Conservation (phyloP, 768 basidiomycete genomes). For the Agaricus blazei region DNA sequence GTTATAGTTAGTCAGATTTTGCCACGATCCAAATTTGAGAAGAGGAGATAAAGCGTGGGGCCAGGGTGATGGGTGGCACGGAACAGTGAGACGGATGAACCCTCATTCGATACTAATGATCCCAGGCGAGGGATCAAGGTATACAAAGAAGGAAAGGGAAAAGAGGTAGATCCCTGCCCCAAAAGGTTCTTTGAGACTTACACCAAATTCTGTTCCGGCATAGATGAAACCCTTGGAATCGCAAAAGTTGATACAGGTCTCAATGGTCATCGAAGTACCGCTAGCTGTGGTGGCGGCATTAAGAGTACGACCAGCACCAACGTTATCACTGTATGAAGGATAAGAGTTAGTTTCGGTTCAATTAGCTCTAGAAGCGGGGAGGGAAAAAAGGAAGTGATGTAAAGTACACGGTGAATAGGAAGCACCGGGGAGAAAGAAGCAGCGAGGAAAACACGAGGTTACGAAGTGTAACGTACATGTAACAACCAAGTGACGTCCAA, state of each 20-base stretch:
- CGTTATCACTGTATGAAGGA: constrained; percentile 41
- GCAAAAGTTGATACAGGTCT: constrained; percentile 45
- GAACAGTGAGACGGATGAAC: not conserved
- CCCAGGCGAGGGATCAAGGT: not conserved
- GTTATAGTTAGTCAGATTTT: not conserved
- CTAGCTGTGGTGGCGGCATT: constrained; percentile 39
- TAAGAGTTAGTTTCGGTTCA: not conserved
- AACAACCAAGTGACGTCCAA: constrained; percentile 60
- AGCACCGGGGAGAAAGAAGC: not conserved
- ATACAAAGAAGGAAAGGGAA: not conserved
- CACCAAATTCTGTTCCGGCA: constrained; percentile 63
- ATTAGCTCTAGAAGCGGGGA: constrained; percentile 3
- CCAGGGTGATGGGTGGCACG: not conserved
- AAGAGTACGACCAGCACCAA: constrained; percentile 50
- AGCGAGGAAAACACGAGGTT: constrained; percentile 1
- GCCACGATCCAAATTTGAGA: not conserved
- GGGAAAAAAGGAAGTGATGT: constrained; percentile 1
- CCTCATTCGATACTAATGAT: not conserved
- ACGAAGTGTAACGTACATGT: constrained; percentile 37
- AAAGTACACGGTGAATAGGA: not conserved
- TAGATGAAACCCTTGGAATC: constrained; percentile 45
- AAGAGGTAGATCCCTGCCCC: not conserved
- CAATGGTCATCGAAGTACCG: constrained; percentile 55
- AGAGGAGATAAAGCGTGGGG: constrained; percentile 16
- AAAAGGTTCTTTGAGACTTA: constrained; percentile 12